phyloP scores from a whole-genome alignment of 768 basidiomycete species.

The Psilocybe tampanensis region DNA sequence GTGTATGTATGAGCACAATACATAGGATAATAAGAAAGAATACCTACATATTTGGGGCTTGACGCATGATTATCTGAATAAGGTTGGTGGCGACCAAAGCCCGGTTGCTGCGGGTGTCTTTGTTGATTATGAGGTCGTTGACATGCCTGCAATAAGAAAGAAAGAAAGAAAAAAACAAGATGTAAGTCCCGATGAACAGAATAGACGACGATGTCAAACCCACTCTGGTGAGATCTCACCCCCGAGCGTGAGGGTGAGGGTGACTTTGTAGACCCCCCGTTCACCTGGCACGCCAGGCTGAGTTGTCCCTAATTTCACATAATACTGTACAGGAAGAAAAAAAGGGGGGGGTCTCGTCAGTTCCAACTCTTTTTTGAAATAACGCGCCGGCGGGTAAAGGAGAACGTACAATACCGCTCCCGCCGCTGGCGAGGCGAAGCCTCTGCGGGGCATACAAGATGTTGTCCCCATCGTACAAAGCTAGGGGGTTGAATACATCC shows the following conservation, averaged over 20 bases:
- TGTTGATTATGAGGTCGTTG: slow-evolving; percentile 19
- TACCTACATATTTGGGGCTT: slow-evolving; percentile 46
- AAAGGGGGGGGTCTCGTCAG: no score
- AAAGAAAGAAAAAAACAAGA: no score
- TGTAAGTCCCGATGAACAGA: not conserved
- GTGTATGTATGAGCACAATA: not conserved
- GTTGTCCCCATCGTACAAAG: slow-evolving; percentile 47
- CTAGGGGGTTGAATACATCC: slow-evolving; percentile 38
- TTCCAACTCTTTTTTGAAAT: no score
- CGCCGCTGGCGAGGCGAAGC: not conserved
- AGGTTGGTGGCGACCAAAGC: slow-evolving; percentile 44
- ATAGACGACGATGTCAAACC: no score
- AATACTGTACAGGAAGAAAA: not conserved
- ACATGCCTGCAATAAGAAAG: slow-evolving; percentile 32
- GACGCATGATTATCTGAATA: slow-evolving; percentile 50
- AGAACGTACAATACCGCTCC: slow-evolving; percentile 21
- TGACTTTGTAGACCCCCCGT: slow-evolving; percentile 32
- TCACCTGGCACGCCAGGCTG: slow-evolving; percentile 3
- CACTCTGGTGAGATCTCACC: slow-evolving; percentile 39
- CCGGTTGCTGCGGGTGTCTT: slow-evolving; percentile 18
- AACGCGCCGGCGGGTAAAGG: no score
- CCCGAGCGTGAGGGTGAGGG: slow-evolving; percentile 39
- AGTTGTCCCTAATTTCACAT: slow-evolving; percentile 5
- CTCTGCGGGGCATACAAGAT: slow-evolving; percentile 40
- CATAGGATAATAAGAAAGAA: not conserved